These are phyloP conservation scores for Tinospora cordifolia DNA, from an alignment of 164 flowering plant genomes.

Conservation along the genomic window DNA sequence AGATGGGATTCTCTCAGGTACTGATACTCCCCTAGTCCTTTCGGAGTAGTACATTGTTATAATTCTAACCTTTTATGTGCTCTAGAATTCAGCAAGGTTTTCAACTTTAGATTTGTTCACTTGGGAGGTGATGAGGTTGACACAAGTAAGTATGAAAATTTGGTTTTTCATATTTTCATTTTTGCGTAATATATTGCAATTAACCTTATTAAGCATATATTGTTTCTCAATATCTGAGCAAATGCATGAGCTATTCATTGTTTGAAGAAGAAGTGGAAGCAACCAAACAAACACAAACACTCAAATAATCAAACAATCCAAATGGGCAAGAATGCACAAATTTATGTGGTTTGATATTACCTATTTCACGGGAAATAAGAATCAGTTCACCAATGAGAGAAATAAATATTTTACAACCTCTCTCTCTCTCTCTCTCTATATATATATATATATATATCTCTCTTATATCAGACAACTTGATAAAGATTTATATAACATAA, in stretches of 20 bases:
- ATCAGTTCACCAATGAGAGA: too few relatives aligned
- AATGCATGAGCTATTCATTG: not conserved
- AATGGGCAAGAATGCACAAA: too few relatives aligned
- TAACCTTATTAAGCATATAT: not conserved
- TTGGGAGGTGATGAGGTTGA: conserved; percentile 94
- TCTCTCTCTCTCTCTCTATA: too few relatives aligned
- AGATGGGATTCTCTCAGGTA: conserved; percentile 88
- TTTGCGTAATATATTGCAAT: not conserved
- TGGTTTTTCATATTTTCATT: not conserved
- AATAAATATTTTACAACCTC: too few relatives aligned
- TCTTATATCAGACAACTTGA: too few relatives aligned
- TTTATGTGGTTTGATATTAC: too few relatives aligned
- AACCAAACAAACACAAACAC: too few relatives aligned
- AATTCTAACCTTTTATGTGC: conserved; percentile 9
- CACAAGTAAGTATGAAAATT: conserved; percentile 47
- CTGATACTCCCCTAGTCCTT: not conserved
- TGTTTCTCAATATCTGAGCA: not conserved
- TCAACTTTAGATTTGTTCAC: conserved; percentile 73
- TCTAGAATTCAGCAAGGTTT: conserved; percentile 86
- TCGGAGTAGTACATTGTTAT: not conserved
- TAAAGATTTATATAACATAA: too few relatives aligned
- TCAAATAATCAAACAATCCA: too few relatives aligned
- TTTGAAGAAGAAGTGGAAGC: too few relatives aligned
- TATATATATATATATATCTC: too few relatives aligned
- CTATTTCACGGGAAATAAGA: too few relatives aligned